Conservation (phyloP, 2,329 filamentous ascomycete genomes). For the Cadophora luteo-olivacea region DNA sequence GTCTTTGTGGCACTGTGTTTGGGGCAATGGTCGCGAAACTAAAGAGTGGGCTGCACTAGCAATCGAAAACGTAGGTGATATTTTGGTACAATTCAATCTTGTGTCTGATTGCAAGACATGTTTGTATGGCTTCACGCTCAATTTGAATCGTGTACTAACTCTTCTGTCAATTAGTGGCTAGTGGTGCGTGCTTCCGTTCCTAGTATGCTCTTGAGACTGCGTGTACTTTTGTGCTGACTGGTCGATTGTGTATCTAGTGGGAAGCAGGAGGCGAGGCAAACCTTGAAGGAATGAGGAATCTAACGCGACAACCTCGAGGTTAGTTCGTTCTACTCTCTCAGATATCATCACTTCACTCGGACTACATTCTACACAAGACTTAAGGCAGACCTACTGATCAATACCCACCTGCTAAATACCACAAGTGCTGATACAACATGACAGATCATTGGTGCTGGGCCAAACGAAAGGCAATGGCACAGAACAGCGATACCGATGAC, state of each 20-base stretch:
- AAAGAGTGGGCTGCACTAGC: slow-evolving; percentile 21
- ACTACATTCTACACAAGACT: too few relatives aligned
- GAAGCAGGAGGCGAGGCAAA: slow-evolving; percentile 7
- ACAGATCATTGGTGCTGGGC: too few relatives aligned
- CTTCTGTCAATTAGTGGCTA: neutral
- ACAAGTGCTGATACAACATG: too few relatives aligned
- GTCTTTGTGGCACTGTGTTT: slow-evolving; percentile 23
- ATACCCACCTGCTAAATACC: too few relatives aligned
- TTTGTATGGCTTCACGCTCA: too few relatives aligned
- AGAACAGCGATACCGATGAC: too few relatives aligned
- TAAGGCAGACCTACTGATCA: too few relatives aligned
- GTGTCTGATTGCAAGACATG: neutral
- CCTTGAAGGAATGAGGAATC: neutral
- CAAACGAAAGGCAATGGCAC: too few relatives aligned
- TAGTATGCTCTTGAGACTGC: neutral
- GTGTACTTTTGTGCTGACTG: neutral
- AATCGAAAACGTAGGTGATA: slow-evolving; percentile 6
- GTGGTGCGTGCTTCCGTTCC: neutral
- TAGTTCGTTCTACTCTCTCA: neutral
- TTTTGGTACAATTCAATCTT: neutral
- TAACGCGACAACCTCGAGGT: slow-evolving; percentile 2
- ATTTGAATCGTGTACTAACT: neutral
- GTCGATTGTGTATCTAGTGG: neutral
- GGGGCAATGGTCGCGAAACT: slow-evolving; percentile 17
- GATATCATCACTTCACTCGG: too few relatives aligned